Conservation (phyloP, 768 basidiomycete species). For the Suillus americanus region DNA sequence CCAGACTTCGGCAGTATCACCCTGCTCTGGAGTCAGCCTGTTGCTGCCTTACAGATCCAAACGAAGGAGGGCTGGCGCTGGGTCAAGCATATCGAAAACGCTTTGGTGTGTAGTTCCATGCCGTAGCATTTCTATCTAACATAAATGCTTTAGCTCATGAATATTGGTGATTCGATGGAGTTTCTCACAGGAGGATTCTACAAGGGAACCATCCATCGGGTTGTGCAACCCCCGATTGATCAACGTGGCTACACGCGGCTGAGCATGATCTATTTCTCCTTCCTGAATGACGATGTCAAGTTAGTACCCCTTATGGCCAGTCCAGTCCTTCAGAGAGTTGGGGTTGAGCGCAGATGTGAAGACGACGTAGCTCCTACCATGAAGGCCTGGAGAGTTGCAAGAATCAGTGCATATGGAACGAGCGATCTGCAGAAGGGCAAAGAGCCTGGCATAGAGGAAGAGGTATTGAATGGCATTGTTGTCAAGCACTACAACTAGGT, state of each 20-base stretch:
- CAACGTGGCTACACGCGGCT: slow-evolving; percentile 51
- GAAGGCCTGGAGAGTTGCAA: slow-evolving; percentile 50
- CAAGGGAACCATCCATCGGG: slow-evolving; percentile 59
- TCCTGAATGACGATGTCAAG: slow-evolving; percentile 48
- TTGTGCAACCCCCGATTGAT: slow-evolving; percentile 57
- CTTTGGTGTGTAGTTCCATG: slow-evolving; percentile 37
- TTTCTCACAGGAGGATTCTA: slow-evolving; percentile 64
- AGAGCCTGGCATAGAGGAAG: slow-evolving; percentile 52
- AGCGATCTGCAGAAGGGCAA: slow-evolving; percentile 39
- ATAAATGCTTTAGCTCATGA: slow-evolving; percentile 44
- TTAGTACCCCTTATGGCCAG: slow-evolving; percentile 46
- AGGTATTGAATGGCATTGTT: slow-evolving; percentile 53
- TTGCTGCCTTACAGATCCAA: slow-evolving; percentile 57
- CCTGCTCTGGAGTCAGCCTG: slow-evolving; percentile 61
- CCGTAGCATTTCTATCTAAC: not conserved
- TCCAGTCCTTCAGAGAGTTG: slow-evolving; percentile 46
- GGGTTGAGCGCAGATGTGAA: slow-evolving; percentile 37
- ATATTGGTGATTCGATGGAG: slow-evolving; percentile 58
- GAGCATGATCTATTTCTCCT: slow-evolving; percentile 58
- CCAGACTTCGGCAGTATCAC: slow-evolving; percentile 55
- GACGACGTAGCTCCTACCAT: slow-evolving; percentile 48
- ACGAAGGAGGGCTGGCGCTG: slow-evolving; percentile 56
- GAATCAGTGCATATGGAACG: slow-evolving; percentile 53
- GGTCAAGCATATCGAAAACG: slow-evolving; percentile 61
- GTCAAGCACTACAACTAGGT: slow-evolving; percentile 56